A percentile compares a stretch with the other conserved stretches of the same genome.
Conservation (phyloP, 2,329 filamentous ascomycete species). For the Fusarium setosum region DNA sequence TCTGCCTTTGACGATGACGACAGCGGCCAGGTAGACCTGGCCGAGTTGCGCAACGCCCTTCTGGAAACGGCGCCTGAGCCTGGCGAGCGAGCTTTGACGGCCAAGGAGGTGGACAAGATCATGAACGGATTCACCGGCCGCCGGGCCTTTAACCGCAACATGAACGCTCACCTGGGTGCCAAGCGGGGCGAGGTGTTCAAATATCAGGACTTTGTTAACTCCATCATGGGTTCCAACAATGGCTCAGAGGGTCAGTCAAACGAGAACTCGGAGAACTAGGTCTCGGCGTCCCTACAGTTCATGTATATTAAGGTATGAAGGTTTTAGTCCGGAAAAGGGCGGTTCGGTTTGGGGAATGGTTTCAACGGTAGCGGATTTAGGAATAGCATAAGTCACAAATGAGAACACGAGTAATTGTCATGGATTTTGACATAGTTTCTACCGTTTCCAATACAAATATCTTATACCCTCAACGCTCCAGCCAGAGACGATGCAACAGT, state of each 20-base stretch:
- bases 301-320: background rate
- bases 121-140: slow-evolving; percentile 87
- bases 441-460: too few relatives aligned
- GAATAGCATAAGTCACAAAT: slow-evolving; percentile 19
- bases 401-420: slow-evolving; percentile 27
- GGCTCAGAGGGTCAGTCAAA: slow-evolving; percentile 48
- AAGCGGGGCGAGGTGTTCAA: slow-evolving; percentile 90
- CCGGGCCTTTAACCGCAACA: slow-evolving; percentile 80
- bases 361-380: slow-evolving; percentile 19
- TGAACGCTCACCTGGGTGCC: slow-evolving; percentile 60
- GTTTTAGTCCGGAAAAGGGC: slow-evolving; percentile 23
- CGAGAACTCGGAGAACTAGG: slow-evolving; percentile 41
- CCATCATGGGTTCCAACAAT: slow-evolving; percentile 67
- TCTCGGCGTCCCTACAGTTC: background rate
- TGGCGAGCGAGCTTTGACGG: slow-evolving; percentile 72
- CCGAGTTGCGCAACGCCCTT: slow-evolving; percentile 84
- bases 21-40: slow-evolving; percentile 89
- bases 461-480: too few relatives aligned
- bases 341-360: slow-evolving; percentile 17
- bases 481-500: too few relatives aligned
- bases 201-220: slow-evolving; percentile 91
- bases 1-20: slow-evolving; percentile 97
- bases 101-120: slow-evolving; percentile 86
- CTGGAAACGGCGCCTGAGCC: slow-evolving; percentile 84
- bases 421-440: background rate